A percentile compares a stretch with the other conserved stretches of the same genome.
phyloP scores from a whole-genome alignment of 352 stramenopile genomes.

The Pythium rishiriense region DNA sequence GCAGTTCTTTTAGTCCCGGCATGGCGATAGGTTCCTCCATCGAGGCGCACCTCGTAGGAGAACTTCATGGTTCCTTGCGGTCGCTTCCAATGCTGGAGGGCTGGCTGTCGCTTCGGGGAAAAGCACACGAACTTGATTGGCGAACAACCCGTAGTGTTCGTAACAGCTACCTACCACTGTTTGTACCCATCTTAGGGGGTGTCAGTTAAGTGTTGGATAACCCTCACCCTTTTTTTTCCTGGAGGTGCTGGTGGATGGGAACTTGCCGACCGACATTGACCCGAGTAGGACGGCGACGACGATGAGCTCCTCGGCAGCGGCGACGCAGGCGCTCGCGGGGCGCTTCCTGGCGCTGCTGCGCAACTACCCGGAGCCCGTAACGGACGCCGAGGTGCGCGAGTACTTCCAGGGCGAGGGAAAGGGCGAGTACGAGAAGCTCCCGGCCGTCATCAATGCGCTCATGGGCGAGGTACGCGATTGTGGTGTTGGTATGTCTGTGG shows the following conservation, averaged over 20 bases:
- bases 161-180: conserved; percentile 9
- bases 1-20: no score
- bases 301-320: conserved; percentile 23
- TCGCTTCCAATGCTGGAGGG: not conserved
- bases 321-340: conserved; percentile 37
- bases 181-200: not conserved
- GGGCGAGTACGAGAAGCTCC: conserved; percentile 83
- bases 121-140: conserved; percentile 24
- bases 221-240: not conserved
- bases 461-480: conserved; percentile 77
- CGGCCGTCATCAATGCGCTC: conserved; percentile 80
- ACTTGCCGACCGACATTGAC: not conserved
- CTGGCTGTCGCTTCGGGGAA: conserved; percentile 19
- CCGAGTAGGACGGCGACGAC: not conserved
- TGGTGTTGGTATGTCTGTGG: no score
- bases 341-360: conserved; percentile 77
- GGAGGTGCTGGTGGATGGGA: conserved; percentile 17
- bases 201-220: conserved; percentile 10
- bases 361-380: conserved; percentile 80
- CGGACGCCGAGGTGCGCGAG: conserved; percentile 76
- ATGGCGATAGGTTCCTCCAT: no score
- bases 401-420: conserved; percentile 68
- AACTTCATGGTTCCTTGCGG: conserved; percentile 83
- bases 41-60: conserved; percentile 63
- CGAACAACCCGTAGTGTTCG: conserved; percentile 28